Evolutionary conservation across 108 stramenopile genomes (phyloP), one percentile per base, ranked within the genome.

Genomic region (Fragilaria crotonensis): DNA sequence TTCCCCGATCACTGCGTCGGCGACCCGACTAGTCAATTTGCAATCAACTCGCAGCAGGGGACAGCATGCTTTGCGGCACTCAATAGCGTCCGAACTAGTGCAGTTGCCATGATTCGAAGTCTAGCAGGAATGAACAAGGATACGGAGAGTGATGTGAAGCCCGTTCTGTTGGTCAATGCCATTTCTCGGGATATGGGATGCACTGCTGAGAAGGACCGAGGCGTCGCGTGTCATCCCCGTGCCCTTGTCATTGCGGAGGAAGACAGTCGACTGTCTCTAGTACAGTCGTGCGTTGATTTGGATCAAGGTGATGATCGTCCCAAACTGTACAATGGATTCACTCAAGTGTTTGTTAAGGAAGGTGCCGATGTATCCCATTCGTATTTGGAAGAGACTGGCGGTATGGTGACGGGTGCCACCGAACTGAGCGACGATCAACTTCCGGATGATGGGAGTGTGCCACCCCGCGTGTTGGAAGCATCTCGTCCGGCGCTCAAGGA

Each of bases 1-100:
- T 74, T 77, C 5, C 84, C 87, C 0, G 75, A 94, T 73, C 93
- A 94, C 70, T 57, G 48, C 48, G 70, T 91, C 3, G 93, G 93
- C 18, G 80, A 84, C 49, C 67, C 89, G 1, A 85, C 80, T 20
- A 73, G 77, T 25, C 89, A 94, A 67, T 87, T 87, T 70, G 85
- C 87, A 4, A 85, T 94, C 57, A 94, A 94, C 68, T 76, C 76
- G 27, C 93, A 94, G 64, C 93, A 91, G 61, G 93, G 93, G 30
- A 94, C 89, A 36, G 89, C 87, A 1, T 82, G 83, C 46, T 91
- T 94, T 80, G 85, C 87, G 9, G 93, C 93, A 20, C 54, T 94
- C 57, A 94, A 94, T 62, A 85, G 85, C 2, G 63, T 83, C 25
- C 71, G 77, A 60, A 82, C 91, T 11, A 81, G 84, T 27, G 83